phyloP scores from a whole-genome alignment of 163 green algal species.

The Trebouxiophyceae sp. region DNA sequence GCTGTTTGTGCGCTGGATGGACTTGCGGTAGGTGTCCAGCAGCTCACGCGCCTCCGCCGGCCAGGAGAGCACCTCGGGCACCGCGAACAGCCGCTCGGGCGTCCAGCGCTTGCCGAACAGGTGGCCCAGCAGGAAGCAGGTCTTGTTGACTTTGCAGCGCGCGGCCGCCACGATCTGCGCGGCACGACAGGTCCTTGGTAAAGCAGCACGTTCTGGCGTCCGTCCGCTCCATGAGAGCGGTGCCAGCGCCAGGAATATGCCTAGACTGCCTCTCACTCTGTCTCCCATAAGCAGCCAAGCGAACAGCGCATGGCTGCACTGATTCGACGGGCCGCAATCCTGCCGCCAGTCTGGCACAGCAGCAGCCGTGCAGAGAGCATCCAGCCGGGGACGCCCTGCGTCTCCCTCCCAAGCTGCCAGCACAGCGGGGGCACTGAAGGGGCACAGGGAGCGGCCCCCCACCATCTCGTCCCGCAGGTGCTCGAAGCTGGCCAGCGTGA shows the following conservation, averaged over 20 bases:
- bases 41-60: not conserved
- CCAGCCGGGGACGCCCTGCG: too few relatives aligned
- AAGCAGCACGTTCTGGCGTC: too few relatives aligned
- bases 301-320: too few relatives aligned
- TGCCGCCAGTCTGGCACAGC: not conserved
- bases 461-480: conserved; percentile 64
- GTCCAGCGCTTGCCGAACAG: conserved; percentile 26
- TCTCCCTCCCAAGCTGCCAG: not conserved
- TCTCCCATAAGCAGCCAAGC: too few relatives aligned
- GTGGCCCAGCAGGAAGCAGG: conserved; percentile 20
- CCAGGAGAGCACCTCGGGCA: conserved; percentile 10
- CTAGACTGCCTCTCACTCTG: too few relatives aligned
- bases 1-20: not conserved
- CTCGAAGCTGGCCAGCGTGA: conserved; percentile 41
- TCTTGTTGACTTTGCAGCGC: conserved; percentile 39
- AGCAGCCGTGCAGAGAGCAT: too few relatives aligned
- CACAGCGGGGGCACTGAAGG: not conserved
- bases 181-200: not conserved
- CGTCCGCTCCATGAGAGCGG: too few relatives aligned
- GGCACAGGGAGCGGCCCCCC: not conserved
- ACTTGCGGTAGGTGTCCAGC: conserved; percentile 3
- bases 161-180: conserved; percentile 26
- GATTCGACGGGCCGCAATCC: not conserved
- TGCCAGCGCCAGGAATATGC: too few relatives aligned
- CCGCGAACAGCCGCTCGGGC: conserved; percentile 29